Evolutionary conservation across 1,284 basidiomycete species (phyloP), one percentile per base, ranked within the genome.

Genomic region (Apiotrichum sp.): DNA sequence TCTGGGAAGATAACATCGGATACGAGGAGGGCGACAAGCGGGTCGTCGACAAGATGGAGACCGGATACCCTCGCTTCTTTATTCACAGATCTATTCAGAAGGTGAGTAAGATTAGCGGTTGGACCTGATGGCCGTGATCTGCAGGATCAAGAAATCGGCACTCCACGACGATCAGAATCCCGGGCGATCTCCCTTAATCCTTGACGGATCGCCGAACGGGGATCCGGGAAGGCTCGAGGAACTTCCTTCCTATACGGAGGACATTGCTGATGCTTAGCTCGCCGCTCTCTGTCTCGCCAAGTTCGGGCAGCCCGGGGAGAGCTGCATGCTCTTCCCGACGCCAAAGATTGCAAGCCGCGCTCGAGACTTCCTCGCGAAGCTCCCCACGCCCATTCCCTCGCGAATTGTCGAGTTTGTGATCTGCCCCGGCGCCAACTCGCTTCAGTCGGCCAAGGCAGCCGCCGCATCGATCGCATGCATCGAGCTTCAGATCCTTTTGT

Each of bases 21-120:
- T 99, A 98, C 66, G 95, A 98, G 74, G 88, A 93, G 67, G 92
- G 92, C 11, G 85, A 88, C n/a, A 84, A 86, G 65, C 82, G 91
- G 39, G 86, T 98, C 6, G 72, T 87, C 2, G 82, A 89, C 55
- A 80, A 78, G 14, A 93, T 98, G 92, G 82, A 88, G 55, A 85
- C 86, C 4, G 96, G 95, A n/a, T 99, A 98, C 71, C 96, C 96
- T 0, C 80, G 96, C 47, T 99, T 98, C 78, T 98, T 96, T 73
- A 88, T 98, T 53, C 91, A 97, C 73, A 79, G 84, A 31, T 87
- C 82, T 62, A 93, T 98, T 39, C 84, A 86, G 70, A 89, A 91
- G 80, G 93, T 92, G 66, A 61, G 82, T 61, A 41, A 6, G 40
- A 14, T 41, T 10, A 22, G 22, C 22, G 22, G 22, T 22, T 22